A percentile compares a stretch with the other conserved stretches of the same genome.
These are phyloP conservation scores for Auriculariales sp. DNA, from an alignment of 768 basidiomycete genomes.

Conservation along the genomic window DNA sequence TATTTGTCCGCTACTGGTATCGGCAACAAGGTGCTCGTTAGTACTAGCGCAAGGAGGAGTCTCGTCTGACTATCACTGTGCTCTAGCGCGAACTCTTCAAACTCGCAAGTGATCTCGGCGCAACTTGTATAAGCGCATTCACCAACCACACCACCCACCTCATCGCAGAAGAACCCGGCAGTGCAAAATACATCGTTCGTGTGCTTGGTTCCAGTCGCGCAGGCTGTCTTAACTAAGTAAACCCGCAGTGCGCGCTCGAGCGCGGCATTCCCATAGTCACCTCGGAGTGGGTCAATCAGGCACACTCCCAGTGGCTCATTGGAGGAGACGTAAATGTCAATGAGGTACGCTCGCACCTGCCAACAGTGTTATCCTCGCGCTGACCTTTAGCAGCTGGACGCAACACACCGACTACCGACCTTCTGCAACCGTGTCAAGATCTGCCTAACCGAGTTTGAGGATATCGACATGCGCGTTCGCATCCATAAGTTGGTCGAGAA, in stretches of 20 bases:
- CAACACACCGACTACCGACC: slow-evolving; percentile 47
- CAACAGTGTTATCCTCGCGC: not conserved
- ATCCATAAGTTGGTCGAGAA: slow-evolving; percentile 46
- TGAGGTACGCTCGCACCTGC: slow-evolving; percentile 28
- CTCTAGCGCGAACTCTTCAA: slow-evolving; percentile 53
- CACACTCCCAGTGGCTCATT: slow-evolving; percentile 57
- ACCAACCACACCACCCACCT: slow-evolving; percentile 84
- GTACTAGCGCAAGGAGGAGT: not conserved
- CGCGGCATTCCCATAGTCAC: slow-evolving; percentile 65
- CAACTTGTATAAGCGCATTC: slow-evolving; percentile 48
- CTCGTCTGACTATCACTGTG: not conserved
- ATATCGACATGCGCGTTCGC: slow-evolving; percentile 40
- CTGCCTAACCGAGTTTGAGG: slow-evolving; percentile 62
- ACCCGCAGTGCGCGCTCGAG: slow-evolving; percentile 61
- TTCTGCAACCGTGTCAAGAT: slow-evolving; percentile 60
- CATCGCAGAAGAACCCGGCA: slow-evolving; percentile 64
- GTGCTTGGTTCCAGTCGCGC: not conserved
- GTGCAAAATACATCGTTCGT: slow-evolving; percentile 69
- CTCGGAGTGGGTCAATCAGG: slow-evolving; percentile 63
- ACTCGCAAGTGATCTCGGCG: slow-evolving; percentile 72
- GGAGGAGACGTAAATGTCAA: slow-evolving; percentile 66
- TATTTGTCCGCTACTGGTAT: slow-evolving; percentile 65
- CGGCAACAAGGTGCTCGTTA: slow-evolving; percentile 48
- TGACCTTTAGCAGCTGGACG: slow-evolving; percentile 34
- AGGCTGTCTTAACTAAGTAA: slow-evolving; percentile 2